Base-by-base conservation (phyloP, 2,329 filamentous ascomycete genomes). In the Ophiocordyceps unilateralis region DNA sequence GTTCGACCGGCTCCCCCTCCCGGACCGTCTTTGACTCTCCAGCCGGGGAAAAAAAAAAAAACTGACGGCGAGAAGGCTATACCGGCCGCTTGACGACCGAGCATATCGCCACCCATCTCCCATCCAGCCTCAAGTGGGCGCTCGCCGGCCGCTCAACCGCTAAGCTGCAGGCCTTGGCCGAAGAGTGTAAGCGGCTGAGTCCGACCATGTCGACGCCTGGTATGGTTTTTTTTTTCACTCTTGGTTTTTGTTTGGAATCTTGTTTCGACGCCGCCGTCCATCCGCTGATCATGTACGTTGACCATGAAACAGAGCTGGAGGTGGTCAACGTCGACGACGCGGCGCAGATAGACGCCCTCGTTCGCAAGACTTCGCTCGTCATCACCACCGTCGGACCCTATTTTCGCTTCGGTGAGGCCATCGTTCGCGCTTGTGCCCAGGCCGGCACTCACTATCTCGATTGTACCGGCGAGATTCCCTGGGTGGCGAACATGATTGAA, bases 51-150 rank as follows among this genome's bases (percentile, higher is more conserved):
- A n/a, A n/a, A n/a, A n/a, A n/a, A n/a, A n/a, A n/a, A n/a, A n/a
- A n/a, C n/a, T n/a, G n/a, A n/a, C n/a, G n/a, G n/a, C n/a, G n/a
- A n/a, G 5, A 72, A 57, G 88, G 88, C 23, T 94, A 93, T 61
- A 95, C 88, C 0, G 88, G 88, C 34, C 79, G 76, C 49, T 69
- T 83, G 50, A 78, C 78, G 2, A 79, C 80, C 23, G 79, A 93
- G 58, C 77, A 91, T 59, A 81, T 94, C 53, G 70, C 77, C 42
- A 70, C 69, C 14, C 64, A 74, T 49, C 67, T 86, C 1, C 82
- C 87, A 0, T 84, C 81, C 17, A 74, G 85, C 56, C 60, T 93
- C 47, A 86, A 77, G 65, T 95, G 88, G 88, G 88, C 85, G 14
- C 68, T 95, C 44, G 84, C 86, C 39, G 88, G 88, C 24, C 81